Evolutionary conservation across 352 stramenopile species (phyloP).

Genomic region (Saprolegnia diclina): DNA sequence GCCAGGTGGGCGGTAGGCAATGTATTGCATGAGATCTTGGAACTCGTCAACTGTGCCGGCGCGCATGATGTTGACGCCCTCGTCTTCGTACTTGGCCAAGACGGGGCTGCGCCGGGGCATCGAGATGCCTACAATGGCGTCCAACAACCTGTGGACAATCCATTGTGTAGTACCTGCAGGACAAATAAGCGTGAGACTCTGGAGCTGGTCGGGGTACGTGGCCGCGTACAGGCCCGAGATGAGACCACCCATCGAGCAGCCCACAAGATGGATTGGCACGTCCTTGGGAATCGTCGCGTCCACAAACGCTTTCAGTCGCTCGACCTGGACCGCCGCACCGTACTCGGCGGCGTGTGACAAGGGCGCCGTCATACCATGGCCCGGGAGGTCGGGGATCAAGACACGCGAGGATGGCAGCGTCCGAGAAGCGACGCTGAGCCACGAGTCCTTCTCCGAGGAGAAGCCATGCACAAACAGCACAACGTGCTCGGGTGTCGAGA

Average conservation of each 20-base stretch:
- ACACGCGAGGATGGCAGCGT: slow-evolving; percentile 52
- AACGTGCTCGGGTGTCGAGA: background rate
- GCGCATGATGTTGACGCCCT: slow-evolving; percentile 58
- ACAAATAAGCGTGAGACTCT: slow-evolving; percentile 71
- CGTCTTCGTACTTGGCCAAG: slow-evolving; percentile 49
- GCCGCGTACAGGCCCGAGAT: slow-evolving; percentile 62
- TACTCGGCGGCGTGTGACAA: slow-evolving; percentile 34
- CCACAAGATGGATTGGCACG: slow-evolving; percentile 60
- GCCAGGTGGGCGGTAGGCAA: slow-evolving; percentile 33
- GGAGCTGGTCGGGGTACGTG: slow-evolving; percentile 48
- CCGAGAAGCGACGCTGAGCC: slow-evolving; percentile 46
- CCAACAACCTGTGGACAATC: background rate
- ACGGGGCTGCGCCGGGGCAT: slow-evolving; percentile 58
- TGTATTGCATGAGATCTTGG: slow-evolving; percentile 44
- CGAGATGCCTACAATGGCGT: slow-evolving; percentile 35
- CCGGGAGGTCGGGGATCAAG: slow-evolving; percentile 59
- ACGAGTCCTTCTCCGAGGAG: slow-evolving; percentile 65
- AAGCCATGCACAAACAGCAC: slow-evolving; percentile 74
- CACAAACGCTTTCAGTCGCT: slow-evolving; percentile 53
- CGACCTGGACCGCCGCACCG: slow-evolving; percentile 43
- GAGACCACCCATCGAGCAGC: slow-evolving; percentile 74
- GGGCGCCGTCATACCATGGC: slow-evolving; percentile 49
- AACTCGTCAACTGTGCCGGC: slow-evolving; percentile 53
- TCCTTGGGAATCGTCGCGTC: slow-evolving; percentile 44
- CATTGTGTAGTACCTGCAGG: slow-evolving; percentile 34